Percentiles rank a stretch among this genome's conserved stretches.
Evolutionary conservation across 768 basidiomycete species (phyloP).

Genomic region (Lentinula edodes): DNA sequence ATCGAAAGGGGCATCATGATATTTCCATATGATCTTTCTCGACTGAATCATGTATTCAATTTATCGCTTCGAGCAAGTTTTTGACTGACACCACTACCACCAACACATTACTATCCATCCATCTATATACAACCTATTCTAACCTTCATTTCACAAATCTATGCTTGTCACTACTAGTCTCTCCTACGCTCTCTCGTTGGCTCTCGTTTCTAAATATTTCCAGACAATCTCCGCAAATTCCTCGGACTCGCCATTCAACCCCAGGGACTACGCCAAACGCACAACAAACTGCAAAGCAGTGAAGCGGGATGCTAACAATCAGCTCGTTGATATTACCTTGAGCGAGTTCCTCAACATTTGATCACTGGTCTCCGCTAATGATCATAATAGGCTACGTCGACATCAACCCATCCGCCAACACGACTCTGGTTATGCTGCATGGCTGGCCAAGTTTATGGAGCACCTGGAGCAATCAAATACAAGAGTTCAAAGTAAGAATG

Average conservation of each 20-base stretch:
- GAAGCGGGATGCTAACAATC: constrained; percentile 27
- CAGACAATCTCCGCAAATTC: neutral
- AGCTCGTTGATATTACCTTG: constrained; percentile 34
- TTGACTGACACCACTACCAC: neutral
- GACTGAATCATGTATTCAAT: neutral
- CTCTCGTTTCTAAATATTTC: neutral
- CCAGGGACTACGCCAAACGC: constrained; percentile 26
- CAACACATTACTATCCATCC: neutral
- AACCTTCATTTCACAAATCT: neutral
- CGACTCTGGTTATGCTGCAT: constrained; percentile 63
- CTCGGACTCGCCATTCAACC: constrained; percentile 26
- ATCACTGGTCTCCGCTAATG: neutral
- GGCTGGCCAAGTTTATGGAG: constrained; percentile 81
- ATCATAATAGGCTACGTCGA: constrained; percentile 53
- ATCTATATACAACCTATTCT: neutral
- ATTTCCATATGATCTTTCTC: neutral
- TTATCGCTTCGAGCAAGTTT: neutral
- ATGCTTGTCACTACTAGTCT: constrained; percentile 1
- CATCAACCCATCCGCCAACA: constrained; percentile 47
- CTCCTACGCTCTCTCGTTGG: neutral
- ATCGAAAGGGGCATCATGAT: neutral
- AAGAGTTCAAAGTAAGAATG: constrained; percentile 48
- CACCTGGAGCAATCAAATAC: constrained; percentile 67
- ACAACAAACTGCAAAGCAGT: constrained; percentile 35
- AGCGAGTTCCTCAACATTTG: constrained; percentile 27